Base-by-base conservation (phyloP, 371 early-diverging fungal species). In the Rhizomucor miehei region DNA sequence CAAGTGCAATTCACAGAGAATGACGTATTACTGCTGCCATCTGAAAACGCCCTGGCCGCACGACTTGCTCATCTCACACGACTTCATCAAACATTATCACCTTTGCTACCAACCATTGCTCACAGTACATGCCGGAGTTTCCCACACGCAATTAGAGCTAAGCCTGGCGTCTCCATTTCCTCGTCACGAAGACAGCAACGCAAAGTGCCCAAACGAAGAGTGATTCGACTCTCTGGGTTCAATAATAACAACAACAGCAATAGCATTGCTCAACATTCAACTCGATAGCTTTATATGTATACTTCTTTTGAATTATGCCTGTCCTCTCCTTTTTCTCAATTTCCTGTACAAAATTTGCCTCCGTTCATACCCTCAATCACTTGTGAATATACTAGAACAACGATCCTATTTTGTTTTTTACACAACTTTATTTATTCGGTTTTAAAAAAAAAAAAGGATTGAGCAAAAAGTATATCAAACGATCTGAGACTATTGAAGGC, bases 1-100 rank as follows among this genome's bases (percentile, higher is more conserved):
- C 50, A 29, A 1, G 47, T 61, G 21, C 41, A 58, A 35, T 65
- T 68, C 54, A 75, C 73, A 23, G 71, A 71, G 34, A 81, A 81
- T 12, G 70, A 79, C 10, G 62, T 85, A 10, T 54, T 86, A 21
- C 68, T 82, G 20, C 85, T 87, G 1, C 62, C 80, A 16, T 29
- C 29, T 5, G 88, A 88, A 52, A 91, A 91, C 54, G 80, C 79
- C 1, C 82, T 89, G 21, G 88, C 90, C 4, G 90, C 92, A 5
- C 89, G 91, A 58, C 73, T 95, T 35, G 91, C 93, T 0, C 84
- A 84, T 48, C 67, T 95, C 56, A 84, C 90, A 69, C 77, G 70
- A 45, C 76, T 86, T 55, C 86, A 94, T 60, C 93, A 89, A 65
- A 93, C 95, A 35, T 81, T 94, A 35, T 88, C 90, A 10, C 91